Evolutionary conservation across 2,329 filamentous ascomycete genomes (phyloP).

Genomic region (Phialophora macrospora): DNA sequence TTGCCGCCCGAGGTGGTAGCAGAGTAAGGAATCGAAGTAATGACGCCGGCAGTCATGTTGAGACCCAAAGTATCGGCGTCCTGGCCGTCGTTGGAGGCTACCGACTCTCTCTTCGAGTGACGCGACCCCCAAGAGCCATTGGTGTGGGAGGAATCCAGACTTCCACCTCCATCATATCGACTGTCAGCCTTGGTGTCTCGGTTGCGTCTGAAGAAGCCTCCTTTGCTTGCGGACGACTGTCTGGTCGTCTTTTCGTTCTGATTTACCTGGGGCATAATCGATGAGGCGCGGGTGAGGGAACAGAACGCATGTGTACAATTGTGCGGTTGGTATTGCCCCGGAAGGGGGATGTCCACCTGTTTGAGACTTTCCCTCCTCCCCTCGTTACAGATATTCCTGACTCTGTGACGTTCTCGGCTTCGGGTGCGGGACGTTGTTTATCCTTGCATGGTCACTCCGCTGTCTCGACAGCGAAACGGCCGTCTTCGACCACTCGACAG

Average conservation of each 20-base stretch:
- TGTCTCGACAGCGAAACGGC: slow-evolving; percentile 11
- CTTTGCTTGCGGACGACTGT: slow-evolving; percentile 79
- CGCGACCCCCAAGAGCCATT: slow-evolving; percentile 72
- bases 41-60: slow-evolving; percentile 77
- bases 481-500: slow-evolving; percentile 6
- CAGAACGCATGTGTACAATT: slow-evolving; percentile 33
- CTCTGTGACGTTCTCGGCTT: slow-evolving; percentile 25
- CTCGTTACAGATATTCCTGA: slow-evolving; percentile 21
- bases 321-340: slow-evolving; percentile 21
- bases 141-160: slow-evolving; percentile 51
- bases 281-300: slow-evolving; percentile 24
- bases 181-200: slow-evolving; percentile 77
- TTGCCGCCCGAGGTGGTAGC: slow-evolving; percentile 65
- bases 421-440: slow-evolving; percentile 22
- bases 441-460: slow-evolving; percentile 32
- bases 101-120: slow-evolving; percentile 72
- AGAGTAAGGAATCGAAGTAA: slow-evolving; percentile 88
- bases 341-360: slow-evolving; percentile 26
- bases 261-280: slow-evolving; percentile 60
- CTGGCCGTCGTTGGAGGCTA: slow-evolving; percentile 72
- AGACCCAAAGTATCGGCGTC: slow-evolving; percentile 64
- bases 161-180: slow-evolving; percentile 56
- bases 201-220: slow-evolving; percentile 85
- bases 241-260: slow-evolving; percentile 75
- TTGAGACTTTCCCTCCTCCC: slow-evolving; percentile 27